These are phyloP conservation scores for Mucor sp. DNA, from an alignment of 371 early-diverging fungal genomes.

Conservation along the genomic window DNA sequence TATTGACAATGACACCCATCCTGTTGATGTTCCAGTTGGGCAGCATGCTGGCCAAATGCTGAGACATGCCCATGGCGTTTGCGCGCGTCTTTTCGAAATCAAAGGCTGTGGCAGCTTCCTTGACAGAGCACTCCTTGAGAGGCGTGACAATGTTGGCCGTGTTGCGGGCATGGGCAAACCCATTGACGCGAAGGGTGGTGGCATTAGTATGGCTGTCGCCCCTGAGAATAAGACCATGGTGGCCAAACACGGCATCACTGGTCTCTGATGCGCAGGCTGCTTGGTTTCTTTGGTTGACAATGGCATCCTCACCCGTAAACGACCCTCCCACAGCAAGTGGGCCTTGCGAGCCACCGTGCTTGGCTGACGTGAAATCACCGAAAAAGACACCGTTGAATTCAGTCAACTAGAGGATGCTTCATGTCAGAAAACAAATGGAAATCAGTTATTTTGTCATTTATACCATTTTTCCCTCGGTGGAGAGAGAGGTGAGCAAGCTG, in stretches of 20 bases:
- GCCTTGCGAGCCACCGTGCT: constrained; percentile 1
- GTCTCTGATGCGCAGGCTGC: not conserved
- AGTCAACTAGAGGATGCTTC: constrained; percentile 1
- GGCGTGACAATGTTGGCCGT: not conserved
- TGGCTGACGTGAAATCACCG: constrained; percentile 13
- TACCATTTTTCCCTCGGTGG: constrained; percentile 4
- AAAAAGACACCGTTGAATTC: constrained; percentile 17
- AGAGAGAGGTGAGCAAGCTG: constrained; percentile 3
- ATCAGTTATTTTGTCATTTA: no score
- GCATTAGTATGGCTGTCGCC: not conserved
- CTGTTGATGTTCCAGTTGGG: constrained; percentile 16
- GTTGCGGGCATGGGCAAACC: not conserved
- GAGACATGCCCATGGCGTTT: not conserved
- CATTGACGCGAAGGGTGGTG: constrained; percentile 8
- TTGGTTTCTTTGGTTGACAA: constrained; percentile 9
- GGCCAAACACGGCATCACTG: not conserved
- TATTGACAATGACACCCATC: constrained; percentile 8
- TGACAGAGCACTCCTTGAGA: not conserved
- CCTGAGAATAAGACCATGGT: constrained; percentile 11
- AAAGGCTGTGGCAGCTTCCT: not conserved
- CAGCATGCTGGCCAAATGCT: constrained; percentile 9
- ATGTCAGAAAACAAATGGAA: not conserved
- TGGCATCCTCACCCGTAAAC: constrained; percentile 4
- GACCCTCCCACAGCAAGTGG: constrained; percentile 19
- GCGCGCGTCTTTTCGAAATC: not conserved